Percentiles rank a stretch among this genome's conserved stretches.
Evolutionary conservation across 1,139 yeast species (phyloP).

Genomic region (Yamadazyma jaroonii): DNA sequence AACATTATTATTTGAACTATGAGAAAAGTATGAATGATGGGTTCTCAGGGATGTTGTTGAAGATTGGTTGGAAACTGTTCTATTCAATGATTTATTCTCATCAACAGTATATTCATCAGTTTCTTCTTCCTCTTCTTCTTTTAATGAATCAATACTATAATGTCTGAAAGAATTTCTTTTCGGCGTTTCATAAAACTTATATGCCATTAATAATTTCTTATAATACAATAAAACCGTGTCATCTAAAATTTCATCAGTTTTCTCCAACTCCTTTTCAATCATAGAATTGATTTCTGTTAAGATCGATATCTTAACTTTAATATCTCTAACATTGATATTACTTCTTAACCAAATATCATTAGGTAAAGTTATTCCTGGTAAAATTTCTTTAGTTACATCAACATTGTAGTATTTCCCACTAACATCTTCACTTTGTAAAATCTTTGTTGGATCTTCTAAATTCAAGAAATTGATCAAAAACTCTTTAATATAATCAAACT

Average conservation of each 20-base stretch:
- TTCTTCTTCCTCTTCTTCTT: slow-evolving; percentile 26
- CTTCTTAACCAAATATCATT: slow-evolving; percentile 40
- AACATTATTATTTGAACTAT: slow-evolving; percentile 8
- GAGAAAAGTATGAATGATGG: slow-evolving; percentile 17
- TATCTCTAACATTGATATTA: slow-evolving; percentile 30
- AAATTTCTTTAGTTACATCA: slow-evolving; percentile 18
- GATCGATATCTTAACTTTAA: slow-evolving; percentile 32
- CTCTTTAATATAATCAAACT: slow-evolving; percentile 14
- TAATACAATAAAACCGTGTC: slow-evolving; percentile 32
- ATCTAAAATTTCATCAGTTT: slow-evolving; percentile 20
- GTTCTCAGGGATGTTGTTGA: slow-evolving; percentile 17
- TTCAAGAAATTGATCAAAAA: slow-evolving; percentile 13
- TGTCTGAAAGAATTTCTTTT: neutral
- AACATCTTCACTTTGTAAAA: slow-evolving; percentile 3
- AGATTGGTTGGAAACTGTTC: slow-evolving; percentile 22
- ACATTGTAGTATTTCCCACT: slow-evolving; percentile 2
- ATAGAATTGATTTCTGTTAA: slow-evolving; percentile 34
- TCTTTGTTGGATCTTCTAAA: slow-evolving; percentile 7
- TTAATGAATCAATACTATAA: slow-evolving; percentile 12
- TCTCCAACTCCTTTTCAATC: slow-evolving; percentile 24
- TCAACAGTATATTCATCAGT: slow-evolving; percentile 16
- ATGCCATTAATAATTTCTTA: slow-evolving; percentile 35
- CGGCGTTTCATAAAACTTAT: slow-evolving; percentile 29
- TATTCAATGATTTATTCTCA: slow-evolving; percentile 16
- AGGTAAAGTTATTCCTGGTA: slow-evolving; percentile 37